Evolutionary conservation across 257 asterid species (phyloP).

Genomic region (Plantago ovata): DNA sequence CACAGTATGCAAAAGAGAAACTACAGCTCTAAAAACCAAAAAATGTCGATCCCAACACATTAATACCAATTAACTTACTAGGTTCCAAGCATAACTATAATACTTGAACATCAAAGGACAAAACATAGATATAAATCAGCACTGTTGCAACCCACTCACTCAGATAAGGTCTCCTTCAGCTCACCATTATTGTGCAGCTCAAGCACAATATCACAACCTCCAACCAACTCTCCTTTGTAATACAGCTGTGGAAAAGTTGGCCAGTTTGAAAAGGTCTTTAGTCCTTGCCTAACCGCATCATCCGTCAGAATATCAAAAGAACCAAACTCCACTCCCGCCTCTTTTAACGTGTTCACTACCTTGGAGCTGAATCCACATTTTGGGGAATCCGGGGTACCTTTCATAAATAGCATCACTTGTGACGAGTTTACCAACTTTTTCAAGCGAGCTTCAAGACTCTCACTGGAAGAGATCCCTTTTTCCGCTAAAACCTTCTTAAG

Average conservation of each 20-base stretch:
- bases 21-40: neutral
- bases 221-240: conserved; percentile 87
- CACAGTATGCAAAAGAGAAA: neutral
- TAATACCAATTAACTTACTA: neutral
- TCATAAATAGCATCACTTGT: conserved; percentile 77
- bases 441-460: conserved; percentile 55
- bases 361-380: conserved; percentile 90
- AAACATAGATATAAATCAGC: neutral
- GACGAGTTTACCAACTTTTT: conserved; percentile 53
- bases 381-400: conserved; percentile 82
- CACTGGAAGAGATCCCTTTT: conserved; percentile 51
- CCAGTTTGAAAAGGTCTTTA: conserved; percentile 89
- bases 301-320: conserved; percentile 78
- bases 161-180: conserved; percentile 62
- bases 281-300: conserved; percentile 90
- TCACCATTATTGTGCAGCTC: conserved; percentile 68
- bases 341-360: conserved; percentile 75
- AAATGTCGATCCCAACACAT: neutral
- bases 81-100: conserved; percentile 11
- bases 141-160: conserved; percentile 26
- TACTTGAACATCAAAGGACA: conserved; percentile 13
- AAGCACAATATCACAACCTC: conserved; percentile 92
- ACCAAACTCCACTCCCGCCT: conserved; percentile 67
- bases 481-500: conserved; percentile 61
- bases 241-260: conserved; percentile 95